Percentiles rank a stretch among this genome's conserved stretches.
These are phyloP conservation scores for Lyophyllum shimeji DNA, from an alignment of 768 basidiomycete species.

Conservation along the genomic window DNA sequence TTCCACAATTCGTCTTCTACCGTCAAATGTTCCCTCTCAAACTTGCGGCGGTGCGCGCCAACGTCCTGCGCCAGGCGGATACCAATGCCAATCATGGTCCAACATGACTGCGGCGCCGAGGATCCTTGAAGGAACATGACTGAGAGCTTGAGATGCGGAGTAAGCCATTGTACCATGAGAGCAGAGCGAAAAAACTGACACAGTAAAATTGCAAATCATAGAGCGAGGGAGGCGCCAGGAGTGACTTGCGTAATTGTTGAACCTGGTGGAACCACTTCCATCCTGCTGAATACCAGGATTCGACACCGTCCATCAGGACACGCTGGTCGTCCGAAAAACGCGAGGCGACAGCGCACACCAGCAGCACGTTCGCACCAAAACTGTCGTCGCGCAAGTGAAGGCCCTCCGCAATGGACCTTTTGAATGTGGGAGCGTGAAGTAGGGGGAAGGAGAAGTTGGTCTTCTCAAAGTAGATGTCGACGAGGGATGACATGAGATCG, in stretches of 20 bases:
- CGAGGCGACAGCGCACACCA: constrained; percentile 71
- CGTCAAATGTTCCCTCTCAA: constrained; percentile 31
- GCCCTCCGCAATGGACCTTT: constrained; percentile 45
- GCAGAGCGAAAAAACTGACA: constrained; percentile 29
- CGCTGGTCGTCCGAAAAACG: constrained; percentile 59
- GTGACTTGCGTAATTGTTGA: constrained; percentile 56
- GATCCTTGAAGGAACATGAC: constrained; percentile 55
- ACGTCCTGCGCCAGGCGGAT: constrained; percentile 77
- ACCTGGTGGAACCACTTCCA: constrained; percentile 71
- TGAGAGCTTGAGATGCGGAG: constrained; percentile 25
- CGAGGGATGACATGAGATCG: constrained; percentile 49
- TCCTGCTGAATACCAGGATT: constrained; percentile 46
- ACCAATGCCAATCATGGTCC: constrained; percentile 70
- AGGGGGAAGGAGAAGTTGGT: constrained; percentile 62
- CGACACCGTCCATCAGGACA: constrained; percentile 33
- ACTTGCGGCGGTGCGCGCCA: constrained; percentile 59
- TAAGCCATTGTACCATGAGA: no score
- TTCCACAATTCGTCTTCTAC: constrained; percentile 76
- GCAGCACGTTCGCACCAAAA: constrained; percentile 61
- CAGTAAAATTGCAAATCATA: constrained; percentile 74
- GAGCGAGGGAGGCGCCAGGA: constrained; percentile 59
- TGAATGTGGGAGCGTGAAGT: constrained; percentile 71
- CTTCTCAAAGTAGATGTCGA: constrained; percentile 64
- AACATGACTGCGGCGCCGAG: constrained; percentile 61
- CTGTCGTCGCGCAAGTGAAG: constrained; percentile 47